Conservation (phyloP, 495 filamentous ascomycete genomes). For the Echria macrotheca region DNA sequence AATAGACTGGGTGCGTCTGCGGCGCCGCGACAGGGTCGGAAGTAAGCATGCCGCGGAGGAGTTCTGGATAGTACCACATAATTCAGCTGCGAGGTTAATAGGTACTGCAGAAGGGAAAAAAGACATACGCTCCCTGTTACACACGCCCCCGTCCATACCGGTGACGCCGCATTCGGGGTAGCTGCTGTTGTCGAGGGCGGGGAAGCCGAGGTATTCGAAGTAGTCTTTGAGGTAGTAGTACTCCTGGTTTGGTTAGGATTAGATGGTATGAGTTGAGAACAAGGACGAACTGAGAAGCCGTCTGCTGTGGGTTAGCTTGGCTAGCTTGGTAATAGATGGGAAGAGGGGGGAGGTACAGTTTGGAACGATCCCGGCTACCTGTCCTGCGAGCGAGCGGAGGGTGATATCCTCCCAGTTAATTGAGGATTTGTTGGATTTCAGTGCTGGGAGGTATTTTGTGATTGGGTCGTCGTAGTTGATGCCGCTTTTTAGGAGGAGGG, state of each 20-base stretch:
- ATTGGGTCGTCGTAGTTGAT: slow-evolving; percentile 28
- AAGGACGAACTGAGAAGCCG: slow-evolving; percentile 14
- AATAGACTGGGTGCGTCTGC: slow-evolving; percentile 39
- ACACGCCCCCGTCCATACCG: slow-evolving; percentile 10
- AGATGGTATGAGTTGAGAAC: not conserved
- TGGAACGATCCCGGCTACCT: slow-evolving; percentile 40
- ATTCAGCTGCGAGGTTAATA: too few relatives aligned
- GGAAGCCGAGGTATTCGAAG: slow-evolving; percentile 26
- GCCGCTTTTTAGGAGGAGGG: slow-evolving; percentile 20
- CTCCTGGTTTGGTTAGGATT: slow-evolving; percentile 9
- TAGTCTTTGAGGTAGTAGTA: slow-evolving; percentile 20
- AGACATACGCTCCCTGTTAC: slow-evolving; percentile 15
- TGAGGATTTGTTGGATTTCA: slow-evolving; percentile 21
- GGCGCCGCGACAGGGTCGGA: slow-evolving; percentile 34
- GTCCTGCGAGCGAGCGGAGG: slow-evolving; percentile 38
- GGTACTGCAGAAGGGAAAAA: too few relatives aligned
- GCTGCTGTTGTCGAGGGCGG: slow-evolving; percentile 10
- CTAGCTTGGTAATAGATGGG: too few relatives aligned
- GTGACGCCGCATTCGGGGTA: slow-evolving; percentile 24
- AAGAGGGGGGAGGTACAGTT: slow-evolving; percentile 22
- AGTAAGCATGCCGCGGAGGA: slow-evolving; percentile 33
- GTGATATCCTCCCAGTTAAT: slow-evolving; percentile 47
- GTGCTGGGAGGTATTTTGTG: slow-evolving; percentile 44
- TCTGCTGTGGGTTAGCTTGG: slow-evolving; percentile 7
- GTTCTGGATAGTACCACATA: slow-evolving; percentile 34